Evolutionary conservation across 352 stramenopile genomes (phyloP), one percentile per base, ranked within the genome.

Genomic region (Phytophthora sojae): DNA sequence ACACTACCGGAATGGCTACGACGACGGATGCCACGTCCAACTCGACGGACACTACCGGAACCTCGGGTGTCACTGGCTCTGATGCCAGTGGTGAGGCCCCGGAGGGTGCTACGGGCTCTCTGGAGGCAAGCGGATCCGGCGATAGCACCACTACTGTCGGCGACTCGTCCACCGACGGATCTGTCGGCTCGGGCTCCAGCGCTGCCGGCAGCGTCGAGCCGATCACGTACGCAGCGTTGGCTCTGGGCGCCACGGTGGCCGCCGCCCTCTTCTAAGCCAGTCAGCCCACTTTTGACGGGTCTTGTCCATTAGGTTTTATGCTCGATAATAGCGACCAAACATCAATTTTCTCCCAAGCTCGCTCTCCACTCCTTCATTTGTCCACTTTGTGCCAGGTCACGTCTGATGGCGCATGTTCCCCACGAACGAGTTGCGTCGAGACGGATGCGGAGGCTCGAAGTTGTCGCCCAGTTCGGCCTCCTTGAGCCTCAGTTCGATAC

Each of bases 401-500:
- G 59, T 64, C 17, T 67, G 53, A 17, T 65, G 64, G 1, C 69
- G 61, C 19, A 61, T 56, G 17, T 50, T 69, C 42, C 69, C 69
- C 2, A 72, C 21, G 21, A 80, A 65, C 4, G 59, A 79, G 1
- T 58, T 76, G n/a, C 65, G 67, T 50, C 64, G 64, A 42, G 67
- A 74, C 19, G 66, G 61, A 9, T 32, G 29, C 17, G 45, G 65
- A 0, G 52, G 54, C 11, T 76, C 60, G 21, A 91, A 85, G 1
- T 89, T 77, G 59, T 87, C 82, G 52, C 78, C 79, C 9, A 90
- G 70, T 37, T 81, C 73, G 0, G 76, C 70, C 25, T 93, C 82
- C 29, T 90, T 93, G 14, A 91, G 56, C 32, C 84, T 91, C 3
- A 91, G 71, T 55, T 91, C 75, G 2, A 85, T 57, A 29, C 81